Conservation (phyloP, 148 eudicot species). For the Vaccinium corymbosum region DNA sequence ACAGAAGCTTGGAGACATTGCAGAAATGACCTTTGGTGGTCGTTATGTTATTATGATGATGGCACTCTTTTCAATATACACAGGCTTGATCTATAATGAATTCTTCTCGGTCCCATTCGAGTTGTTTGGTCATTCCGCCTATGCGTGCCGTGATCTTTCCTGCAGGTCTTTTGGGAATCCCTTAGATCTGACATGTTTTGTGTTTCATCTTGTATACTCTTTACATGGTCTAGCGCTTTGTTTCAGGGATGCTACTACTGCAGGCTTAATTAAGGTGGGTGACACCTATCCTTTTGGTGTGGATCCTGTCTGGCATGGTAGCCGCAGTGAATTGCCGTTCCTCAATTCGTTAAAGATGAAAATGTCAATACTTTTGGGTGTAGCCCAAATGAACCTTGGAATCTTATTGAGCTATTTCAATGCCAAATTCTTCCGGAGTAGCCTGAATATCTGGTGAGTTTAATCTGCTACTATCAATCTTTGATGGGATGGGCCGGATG, state of each 20-base stretch:
- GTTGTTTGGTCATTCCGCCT: constrained; percentile 48
- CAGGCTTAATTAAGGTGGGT: constrained; percentile 48
- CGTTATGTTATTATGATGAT: constrained; percentile 51
- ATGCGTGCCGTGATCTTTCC: constrained; percentile 49
- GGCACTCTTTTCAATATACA: constrained; percentile 53
- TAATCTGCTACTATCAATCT: constrained; percentile 7
- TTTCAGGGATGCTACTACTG: constrained; percentile 48
- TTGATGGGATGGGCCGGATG: background rate
- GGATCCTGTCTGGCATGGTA: constrained; percentile 59
- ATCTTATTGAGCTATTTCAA: constrained; percentile 47
- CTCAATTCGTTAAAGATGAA: constrained; percentile 57
- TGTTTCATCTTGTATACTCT: background rate
- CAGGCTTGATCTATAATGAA: constrained; percentile 55
- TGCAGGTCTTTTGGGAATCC: constrained; percentile 38
- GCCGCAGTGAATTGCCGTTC: constrained; percentile 52
- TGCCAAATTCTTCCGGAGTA: constrained; percentile 37
- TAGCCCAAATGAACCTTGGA: constrained; percentile 61
- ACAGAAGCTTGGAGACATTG: constrained; percentile 61
- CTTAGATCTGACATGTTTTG: constrained; percentile 1
- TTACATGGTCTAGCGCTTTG: background rate
- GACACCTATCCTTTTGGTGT: constrained; percentile 60
- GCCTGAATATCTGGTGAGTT: constrained; percentile 41
- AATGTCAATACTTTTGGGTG: constrained; percentile 57
- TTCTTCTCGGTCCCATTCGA: constrained; percentile 58
- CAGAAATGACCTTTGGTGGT: constrained; percentile 56